Percentiles rank a stretch among this genome's conserved stretches.
Conservation (phyloP, 2,329 filamentous ascomycete genomes). For the Trichothecium roseum region DNA sequence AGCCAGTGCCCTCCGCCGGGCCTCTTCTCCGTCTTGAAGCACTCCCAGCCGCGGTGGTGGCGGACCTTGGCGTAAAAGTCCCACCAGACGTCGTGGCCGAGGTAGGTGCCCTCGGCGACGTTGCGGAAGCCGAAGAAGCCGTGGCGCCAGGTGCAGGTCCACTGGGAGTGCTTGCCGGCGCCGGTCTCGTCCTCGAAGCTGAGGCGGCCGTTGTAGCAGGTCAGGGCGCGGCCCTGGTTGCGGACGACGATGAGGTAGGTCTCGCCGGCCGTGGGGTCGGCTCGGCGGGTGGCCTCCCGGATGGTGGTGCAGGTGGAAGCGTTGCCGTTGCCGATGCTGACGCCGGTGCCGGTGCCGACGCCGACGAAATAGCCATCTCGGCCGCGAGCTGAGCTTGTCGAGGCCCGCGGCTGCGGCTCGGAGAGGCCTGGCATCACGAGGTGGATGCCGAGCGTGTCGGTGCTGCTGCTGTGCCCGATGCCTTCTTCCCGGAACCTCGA, state of each 20-base stretch:
- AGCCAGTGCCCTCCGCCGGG: not conserved
- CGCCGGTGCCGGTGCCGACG: too few species aligned
- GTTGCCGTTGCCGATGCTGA: too few species aligned
- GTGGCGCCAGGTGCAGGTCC: not conserved
- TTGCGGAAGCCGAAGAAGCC: not conserved
- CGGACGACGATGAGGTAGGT: not conserved
- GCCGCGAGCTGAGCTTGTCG: too few species aligned
- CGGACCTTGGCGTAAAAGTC: not conserved
- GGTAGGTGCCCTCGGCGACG: not conserved
- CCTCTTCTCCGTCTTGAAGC: not conserved
- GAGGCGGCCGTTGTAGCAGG: not conserved
- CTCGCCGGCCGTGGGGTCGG: not conserved
- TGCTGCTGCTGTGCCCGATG: too few species aligned
- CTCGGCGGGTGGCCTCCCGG: not conserved
- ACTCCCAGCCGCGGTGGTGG: conserved; percentile 1
- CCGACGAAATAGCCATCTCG: too few species aligned
- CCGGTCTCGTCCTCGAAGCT: not conserved
- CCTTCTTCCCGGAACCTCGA: too few species aligned
- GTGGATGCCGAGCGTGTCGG: too few species aligned
- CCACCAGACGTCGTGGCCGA: conserved; percentile 1
- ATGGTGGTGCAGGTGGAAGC: too few species aligned
- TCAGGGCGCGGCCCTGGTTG: not conserved
- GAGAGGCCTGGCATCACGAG: too few species aligned
- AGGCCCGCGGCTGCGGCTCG: too few species aligned
- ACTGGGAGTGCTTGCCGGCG: not conserved